Evolutionary conservation across 345 rosid genomes (phyloP), one percentile per base, ranked within the genome.

Genomic region (Firmiana major): DNA sequence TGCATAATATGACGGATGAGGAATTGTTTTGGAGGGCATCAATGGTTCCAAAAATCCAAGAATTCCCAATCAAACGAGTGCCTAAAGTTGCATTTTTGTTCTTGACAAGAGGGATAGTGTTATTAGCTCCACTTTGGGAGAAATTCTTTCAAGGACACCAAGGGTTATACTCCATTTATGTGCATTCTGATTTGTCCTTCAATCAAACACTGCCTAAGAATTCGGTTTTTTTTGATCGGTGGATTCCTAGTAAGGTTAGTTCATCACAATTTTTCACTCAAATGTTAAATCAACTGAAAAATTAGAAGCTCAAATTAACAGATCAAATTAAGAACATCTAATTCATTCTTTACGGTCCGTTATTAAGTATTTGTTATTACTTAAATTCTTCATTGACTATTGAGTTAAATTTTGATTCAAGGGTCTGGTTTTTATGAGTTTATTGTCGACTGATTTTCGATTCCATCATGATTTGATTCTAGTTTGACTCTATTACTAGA

Each of bases 111-210:
- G 92, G 96, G 69, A 85, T 84, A n/a, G 86, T 94, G 64, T 77
- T 86, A 24, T 82, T 94, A 82, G 94, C 91, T 72, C 94, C 93
- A 13, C 82, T 94, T n/a, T 92, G 97, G 98, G 97, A 94, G 79
- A 86, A 77, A 72, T 94, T 94, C 86, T 94, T 92, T 79, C 43
- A 81, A 57, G 92, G 94, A n/a, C 88, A 94, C 67, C 69, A 90
- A 38, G 91, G 86, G 13, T 79, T 88, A 13, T 92, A 86, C 77
- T 84, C 94, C 9, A 78, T 94, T 72, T 94, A 90, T 60, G 84
- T 94, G 57, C 98, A 94, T 82, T 86, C 97, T 0, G 81, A 85
- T 82, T 94, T 92, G 0, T 74, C 58, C 16, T 88, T 83, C 83
- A 84, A 86, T 62, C 83, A 54, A 67, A 74, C 83, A 1, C 60